Base-by-base conservation (phyloP, 1,284 basidiomycete species). In the Mrakiaceae sp. region DNA sequence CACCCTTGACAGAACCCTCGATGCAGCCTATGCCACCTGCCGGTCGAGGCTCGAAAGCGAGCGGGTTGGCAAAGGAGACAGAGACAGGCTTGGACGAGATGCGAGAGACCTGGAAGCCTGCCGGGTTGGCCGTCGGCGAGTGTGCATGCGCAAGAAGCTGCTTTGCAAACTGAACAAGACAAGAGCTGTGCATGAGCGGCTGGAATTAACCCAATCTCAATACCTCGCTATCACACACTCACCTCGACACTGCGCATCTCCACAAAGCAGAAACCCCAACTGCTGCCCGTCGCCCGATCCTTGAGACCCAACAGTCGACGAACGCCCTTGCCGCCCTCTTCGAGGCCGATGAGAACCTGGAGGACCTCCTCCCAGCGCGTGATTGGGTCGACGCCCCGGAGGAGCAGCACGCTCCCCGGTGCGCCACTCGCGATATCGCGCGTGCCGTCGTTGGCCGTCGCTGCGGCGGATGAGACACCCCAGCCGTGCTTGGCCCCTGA, bases 201-300 rank as follows among this genome's bases (percentile, higher is more conserved):
- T 7, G 6, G 27, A 52, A 7, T 14, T 9, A 12, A 55, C 40
- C 9, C 5, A 4, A 42, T 8, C 39, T n/a, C 16, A 27, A 39
- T n/a, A 7, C 6, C 9, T 6, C 5, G 54, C 40, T 8, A 11
- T 52, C 52, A 12, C 10, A 58, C 61, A 72, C 78, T 69, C 75
- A 92, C 91, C 80, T 87, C 83, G 6, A 85, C 75, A 68, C 92
- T 88, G 44, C 87, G 79, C 70, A 95, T 89, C 72, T 96, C 90
- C 11, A 94, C 87, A 72, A 97, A 97, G 0, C 88, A 85, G 74
- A 92, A 94, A 12, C 93, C 89, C 81, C 90, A 92, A 72, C 88
- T 90, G 2, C 84, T 84, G 78, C 86, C 81, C 0, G 87, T 87
- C 7, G 82, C 81, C 72, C 87, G 86, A 76, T 96, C 91, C 74